Base-by-base conservation (phyloP, 306 rosid species). In the Betula pendula region DNA sequence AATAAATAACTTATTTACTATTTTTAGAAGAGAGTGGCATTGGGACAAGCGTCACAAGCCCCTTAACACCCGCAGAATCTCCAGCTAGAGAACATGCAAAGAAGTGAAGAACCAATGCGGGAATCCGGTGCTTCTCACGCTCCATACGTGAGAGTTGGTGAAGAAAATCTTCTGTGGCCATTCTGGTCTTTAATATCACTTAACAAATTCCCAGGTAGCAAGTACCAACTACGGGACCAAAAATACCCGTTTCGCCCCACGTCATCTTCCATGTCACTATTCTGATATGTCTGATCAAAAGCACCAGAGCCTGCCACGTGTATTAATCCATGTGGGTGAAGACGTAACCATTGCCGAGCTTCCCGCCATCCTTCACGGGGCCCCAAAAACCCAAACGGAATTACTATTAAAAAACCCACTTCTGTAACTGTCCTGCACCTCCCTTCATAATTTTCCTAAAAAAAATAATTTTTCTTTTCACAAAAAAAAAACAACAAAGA, bases 261-360 rank as follows among this genome's bases (percentile, higher is more conserved):
- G 80, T 73, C 84, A 83, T n/a, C 25, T 24, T 62, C 68, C 84
- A 68, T 77, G 71, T 70, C 92, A 71, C 22, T 40, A 0, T 1
- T 10, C 60, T 68, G 82, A 60, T 81, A 80, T 81, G 88, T 82
- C 85, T 68, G 66, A 35, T 16, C 12, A 4, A 12, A 38, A 11
- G 77, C 60, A 40, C 13, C 14, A 4, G 5, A 3, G 2, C 0
- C 0, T 68, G 75, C 77, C 89, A 79, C 86, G 82, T 81, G 83
- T 68, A 40, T 3, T 3, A 7, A 6, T 29, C 75, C 82, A 86
- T 56, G 84, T 82, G 90, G 81, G 77, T 27, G 14, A 7, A 20
- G 40, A 58, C 84, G 81, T 80, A 83, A 50, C 60, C 70, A 35
- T 63, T 84, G 76, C 90, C 84, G 38, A 73, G 58, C 38, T 80